Conservation (phyloP, 805 yeast species). For the Metschnikowia lachancei region DNA sequence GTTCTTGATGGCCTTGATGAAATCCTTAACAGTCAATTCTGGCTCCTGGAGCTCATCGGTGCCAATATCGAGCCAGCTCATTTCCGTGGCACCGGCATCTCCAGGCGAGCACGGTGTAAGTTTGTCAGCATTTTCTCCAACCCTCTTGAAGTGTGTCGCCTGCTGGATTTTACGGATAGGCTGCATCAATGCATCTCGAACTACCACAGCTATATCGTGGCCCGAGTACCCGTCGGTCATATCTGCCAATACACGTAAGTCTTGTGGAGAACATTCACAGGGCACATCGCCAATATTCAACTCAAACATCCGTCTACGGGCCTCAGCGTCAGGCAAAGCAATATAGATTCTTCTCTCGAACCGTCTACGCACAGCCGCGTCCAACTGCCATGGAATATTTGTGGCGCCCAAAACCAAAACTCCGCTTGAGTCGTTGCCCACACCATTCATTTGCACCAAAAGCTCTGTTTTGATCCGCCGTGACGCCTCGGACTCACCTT, state of each 20-base stretch:
- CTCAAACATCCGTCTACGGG: constrained; percentile 91
- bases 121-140: constrained; percentile 45
- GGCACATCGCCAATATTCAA: constrained; percentile 89
- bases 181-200: constrained; percentile 96
- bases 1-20: constrained; percentile 84
- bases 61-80: constrained; percentile 90
- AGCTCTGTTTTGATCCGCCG: constrained; percentile 95
- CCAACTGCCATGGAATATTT: constrained; percentile 98
- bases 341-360: constrained; percentile 94
- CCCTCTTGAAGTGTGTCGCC: constrained; percentile 89
- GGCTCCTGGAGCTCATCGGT: constrained; percentile 92
- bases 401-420: constrained; percentile 96
- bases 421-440: constrained; percentile 90
- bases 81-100: constrained; percentile 78
- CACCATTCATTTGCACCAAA: constrained; percentile 98
- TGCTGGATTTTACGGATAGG: constrained; percentile 93
- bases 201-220: constrained; percentile 94
- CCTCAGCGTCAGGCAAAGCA: constrained; percentile 90
- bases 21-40: constrained; percentile 83
- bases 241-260: constrained; percentile 74
- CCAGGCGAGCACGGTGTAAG: constrained; percentile 97
- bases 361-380: constrained; percentile 95
- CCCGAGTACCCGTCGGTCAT: constrained; percentile 98
- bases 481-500: constrained; percentile 94
- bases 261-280: constrained; percentile 68